phyloP scores from a whole-genome alignment of 2,329 filamentous ascomycete species.

The Apiospora rasikravindrae region DNA sequence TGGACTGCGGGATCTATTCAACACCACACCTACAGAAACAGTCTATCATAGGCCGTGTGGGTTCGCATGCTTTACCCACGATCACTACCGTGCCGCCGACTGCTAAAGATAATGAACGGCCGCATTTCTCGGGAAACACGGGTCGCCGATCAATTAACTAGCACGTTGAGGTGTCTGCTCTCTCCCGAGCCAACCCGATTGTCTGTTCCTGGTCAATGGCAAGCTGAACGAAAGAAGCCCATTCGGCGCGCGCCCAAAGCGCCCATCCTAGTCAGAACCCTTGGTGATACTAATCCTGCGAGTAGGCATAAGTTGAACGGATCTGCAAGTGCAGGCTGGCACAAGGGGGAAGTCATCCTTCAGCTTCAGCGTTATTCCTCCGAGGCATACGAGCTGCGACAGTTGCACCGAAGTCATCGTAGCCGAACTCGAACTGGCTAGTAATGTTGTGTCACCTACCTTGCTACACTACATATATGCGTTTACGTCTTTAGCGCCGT shows the following conservation, averaged over 20 bases:
- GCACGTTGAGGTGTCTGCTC: neutral
- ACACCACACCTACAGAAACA: neutral
- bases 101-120: neutral
- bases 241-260: constrained; percentile 8
- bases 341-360: neutral
- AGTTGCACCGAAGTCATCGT: neutral
- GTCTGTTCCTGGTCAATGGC: neutral
- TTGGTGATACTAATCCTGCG: neutral
- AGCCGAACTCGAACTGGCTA: neutral
- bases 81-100: neutral
- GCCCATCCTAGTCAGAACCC: neutral
- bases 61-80: neutral
- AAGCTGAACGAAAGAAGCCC: neutral
- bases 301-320: neutral
- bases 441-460: neutral
- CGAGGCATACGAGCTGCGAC: neutral
- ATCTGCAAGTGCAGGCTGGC: neutral
- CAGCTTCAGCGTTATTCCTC: neutral
- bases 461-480: neutral
- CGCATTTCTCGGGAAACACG: neutral
- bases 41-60: neutral
- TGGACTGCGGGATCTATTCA: neutral
- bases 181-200: constrained; percentile 1
- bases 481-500: neutral
- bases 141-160: neutral